Evolutionary conservation across 352 stramenopile species (phyloP), one percentile per base, ranked within the genome.

Genomic region (Achlya hypogyna): DNA sequence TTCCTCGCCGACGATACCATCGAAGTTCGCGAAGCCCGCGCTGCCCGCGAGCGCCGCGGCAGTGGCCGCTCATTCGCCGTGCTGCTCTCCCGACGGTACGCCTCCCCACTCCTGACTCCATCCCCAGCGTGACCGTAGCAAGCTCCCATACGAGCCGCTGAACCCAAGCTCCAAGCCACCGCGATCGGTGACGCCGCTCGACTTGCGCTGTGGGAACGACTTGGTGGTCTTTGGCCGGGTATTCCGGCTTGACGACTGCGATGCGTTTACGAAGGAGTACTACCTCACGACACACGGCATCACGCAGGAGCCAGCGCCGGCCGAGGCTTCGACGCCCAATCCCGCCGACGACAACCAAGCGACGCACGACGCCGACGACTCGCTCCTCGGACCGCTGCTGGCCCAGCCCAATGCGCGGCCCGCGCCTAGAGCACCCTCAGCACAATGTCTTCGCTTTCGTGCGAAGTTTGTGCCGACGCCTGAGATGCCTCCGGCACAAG

Each of bases 1-100:
- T 98, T 96, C 71, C 64, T 98, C 53, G 73, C 76, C 27, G 90
- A 98, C 75, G 90, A 98, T 66, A 97, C 88, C 18, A 68, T 98
- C 6, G 90, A 97, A 72, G 74, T 98, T 2, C 75, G 93, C 20
- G 90, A 98, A 75, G 74, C 78, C 6, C 71, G 85, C 45, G 53
- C 72, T 10, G 75, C 78, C 22, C 74, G 87, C 14, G 72, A 74
- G n/a, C 52, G 74, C 27, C 77, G 75, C 18, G 75, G 75, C 62
- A 76, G 77, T 34, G 81, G 74, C 14, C 75, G 82, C 23, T 95
- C 49, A 1, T 56, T 95, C 53, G 72, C 86, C 8, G 84, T 96
- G 51, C 77, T 98, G 42, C 65, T 97, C 38, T 88, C 84, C 5
- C 82, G 91, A 0, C 74, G 87, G 27, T 87, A 81, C 43, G 74